Evolutionary conservation across 2,329 filamentous ascomycete genomes (phyloP), one percentile per base, ranked within the genome.

Genomic region (Parasarocladium wereldwijsianum): DNA sequence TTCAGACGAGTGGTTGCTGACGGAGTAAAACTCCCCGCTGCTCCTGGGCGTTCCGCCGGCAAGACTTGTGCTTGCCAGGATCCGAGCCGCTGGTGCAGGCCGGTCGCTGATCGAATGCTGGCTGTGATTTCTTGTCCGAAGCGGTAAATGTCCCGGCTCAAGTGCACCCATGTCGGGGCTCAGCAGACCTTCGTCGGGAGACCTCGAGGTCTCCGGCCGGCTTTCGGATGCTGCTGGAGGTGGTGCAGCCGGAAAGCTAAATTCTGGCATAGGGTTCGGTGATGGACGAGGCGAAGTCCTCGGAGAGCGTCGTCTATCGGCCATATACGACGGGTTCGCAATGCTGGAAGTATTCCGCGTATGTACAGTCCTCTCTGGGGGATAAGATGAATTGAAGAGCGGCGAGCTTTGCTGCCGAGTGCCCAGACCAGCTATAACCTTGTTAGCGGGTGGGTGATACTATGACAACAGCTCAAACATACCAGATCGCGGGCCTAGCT

Each of bases 1-100:
- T 51, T 98, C 90, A 11, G 80, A 83, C 6, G 90, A 96, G 46
- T 93, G 79, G 49, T 96, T 94, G 58, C 87, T 94, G 49, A 87
- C 58, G 1, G 86, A 86, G 51, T 93, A 96, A 44, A 96, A 92
- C 45, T 98, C 90, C 32, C 80, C 81, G 48, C 90, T 98, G 39
- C 83, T 93, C 42, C 90, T 67, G 15, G 84, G 85, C 17, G 87
- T 96, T 4, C 71, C 76, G 32, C 70, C 72, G 36, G 45, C 70
- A 39, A 80, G 62, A 42, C 82, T 92, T 11, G 78, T 76, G 18
- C 79, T 76, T 3, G 85, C 83, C 31, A 93, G 62, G 30, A 93
- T 73, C 29, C 77, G 64, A 5, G 76, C 68, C 12, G 72, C 64
- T 1, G 76, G 71, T 15, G 67, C 61, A 10, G 64, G 56, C 42